A percentile compares a stretch with the other conserved stretches of the same genome.
phyloP scores from a whole-genome alignment of 1,284 basidiomycete genomes.

The Albatrellus sp. region DNA sequence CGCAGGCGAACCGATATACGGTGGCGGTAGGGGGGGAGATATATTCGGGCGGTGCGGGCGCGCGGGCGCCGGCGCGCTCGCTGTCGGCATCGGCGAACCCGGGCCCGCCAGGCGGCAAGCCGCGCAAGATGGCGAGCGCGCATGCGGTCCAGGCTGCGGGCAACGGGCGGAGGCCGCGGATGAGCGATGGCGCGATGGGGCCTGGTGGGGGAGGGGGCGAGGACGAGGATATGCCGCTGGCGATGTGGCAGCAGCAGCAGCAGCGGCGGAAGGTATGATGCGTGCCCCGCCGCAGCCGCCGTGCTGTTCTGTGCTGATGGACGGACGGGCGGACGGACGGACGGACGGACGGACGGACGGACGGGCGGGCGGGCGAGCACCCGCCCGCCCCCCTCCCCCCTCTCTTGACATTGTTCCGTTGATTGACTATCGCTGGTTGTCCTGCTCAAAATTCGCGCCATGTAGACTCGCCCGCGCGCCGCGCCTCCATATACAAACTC shows the following conservation, averaged over 20 bases:
- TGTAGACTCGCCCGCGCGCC: no score
- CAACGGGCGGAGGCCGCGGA: slow-evolving; percentile 22
- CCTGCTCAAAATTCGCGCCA: no score
- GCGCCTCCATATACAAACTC: no score
- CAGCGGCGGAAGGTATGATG: slow-evolving; percentile 21
- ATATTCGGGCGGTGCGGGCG: slow-evolving; percentile 16
- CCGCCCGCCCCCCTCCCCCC: no score
- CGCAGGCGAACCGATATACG: slow-evolving; percentile 22
- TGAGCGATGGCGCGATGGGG: slow-evolving; percentile 18
- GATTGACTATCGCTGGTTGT: no score
- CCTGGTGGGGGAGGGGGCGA: slow-evolving; percentile 18
- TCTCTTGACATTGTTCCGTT: background rate
- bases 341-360: no score
- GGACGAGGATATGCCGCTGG: slow-evolving; percentile 68
- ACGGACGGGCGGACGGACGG: no score
- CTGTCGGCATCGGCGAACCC: slow-evolving; percentile 49
- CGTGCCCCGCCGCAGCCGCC: background rate
- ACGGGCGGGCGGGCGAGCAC: background rate
- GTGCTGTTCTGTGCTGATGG: background rate
- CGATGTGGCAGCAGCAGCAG: slow-evolving; percentile 64
- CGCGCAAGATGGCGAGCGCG: slow-evolving; percentile 55
- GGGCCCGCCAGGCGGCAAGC: slow-evolving; percentile 34
- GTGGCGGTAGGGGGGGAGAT: slow-evolving; percentile 20
- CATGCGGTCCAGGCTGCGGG: slow-evolving; percentile 34
- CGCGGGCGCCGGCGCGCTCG: slow-evolving; percentile 43